phyloP scores from a whole-genome alignment of 441 rosid species.

The Dalechampia spathulata region DNA sequence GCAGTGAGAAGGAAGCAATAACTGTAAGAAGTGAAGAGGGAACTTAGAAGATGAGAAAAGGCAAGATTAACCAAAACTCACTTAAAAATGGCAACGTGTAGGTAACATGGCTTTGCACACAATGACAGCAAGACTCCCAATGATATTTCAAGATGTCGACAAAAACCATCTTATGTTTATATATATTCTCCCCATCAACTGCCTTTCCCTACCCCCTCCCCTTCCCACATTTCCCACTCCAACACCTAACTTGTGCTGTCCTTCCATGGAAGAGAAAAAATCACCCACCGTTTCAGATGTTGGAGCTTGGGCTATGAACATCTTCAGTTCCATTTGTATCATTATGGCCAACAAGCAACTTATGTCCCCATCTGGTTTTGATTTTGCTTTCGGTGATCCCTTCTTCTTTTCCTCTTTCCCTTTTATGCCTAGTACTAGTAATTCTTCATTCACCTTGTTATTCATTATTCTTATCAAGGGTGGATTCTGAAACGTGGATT shows the following conservation, averaged over 20 bases:
- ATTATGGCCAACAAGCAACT: constrained; percentile 92
- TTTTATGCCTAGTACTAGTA: no score
- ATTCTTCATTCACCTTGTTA: no score
- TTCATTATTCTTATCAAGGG: no score
- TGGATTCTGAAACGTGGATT: no score
- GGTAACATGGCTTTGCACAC: constrained; percentile 19
- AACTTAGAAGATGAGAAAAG: constrained; percentile 12
- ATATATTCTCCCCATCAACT: no score
- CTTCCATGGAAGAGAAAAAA: constrained; percentile 12
- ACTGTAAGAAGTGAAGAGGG: not conserved
- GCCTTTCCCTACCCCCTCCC: no score
- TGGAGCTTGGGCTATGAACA: constrained; percentile 90
- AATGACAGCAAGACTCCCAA: constrained; percentile 6
- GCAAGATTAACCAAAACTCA: constrained; percentile 10
- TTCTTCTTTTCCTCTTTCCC: not conserved
- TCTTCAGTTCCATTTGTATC: constrained; percentile 74
- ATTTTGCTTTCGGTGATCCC: constrained; percentile 3
- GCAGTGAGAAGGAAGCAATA: not conserved
- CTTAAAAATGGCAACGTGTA: constrained; percentile 15
- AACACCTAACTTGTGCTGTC: no score
- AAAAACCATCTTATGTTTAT: no score
- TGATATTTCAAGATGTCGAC: not conserved
- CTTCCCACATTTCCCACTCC: no score
- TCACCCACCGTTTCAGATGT: constrained; percentile 45
- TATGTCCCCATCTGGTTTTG: constrained; percentile 62